Evolutionary conservation across 2,329 filamentous ascomycete species (phyloP), one percentile per base, ranked within the genome.

Genomic region (Cercospora beticola): DNA sequence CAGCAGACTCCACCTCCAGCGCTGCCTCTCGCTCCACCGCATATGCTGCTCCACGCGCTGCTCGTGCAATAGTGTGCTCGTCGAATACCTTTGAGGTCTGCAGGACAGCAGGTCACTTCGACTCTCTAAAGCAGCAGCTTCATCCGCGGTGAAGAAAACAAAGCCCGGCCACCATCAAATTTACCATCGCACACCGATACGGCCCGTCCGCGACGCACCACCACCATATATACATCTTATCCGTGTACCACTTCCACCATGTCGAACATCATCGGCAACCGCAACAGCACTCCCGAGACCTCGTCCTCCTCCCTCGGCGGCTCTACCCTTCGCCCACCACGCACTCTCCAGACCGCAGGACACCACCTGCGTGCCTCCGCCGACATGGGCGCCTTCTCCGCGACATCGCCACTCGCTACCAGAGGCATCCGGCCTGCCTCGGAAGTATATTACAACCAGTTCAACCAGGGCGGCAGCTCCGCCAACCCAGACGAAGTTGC

Each of bases 221-320:
- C 33, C 46, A 43, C 58, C 60, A 46, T 65, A 62, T 60, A 57
- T 58, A n/a, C 18, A 56, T 56, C 33, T 6, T 26, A 56, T n/a
- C 65, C 68, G 61, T 65, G 31, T 7, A 62, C 57, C 46, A 33
- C 43, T 66, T 61, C 62, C 77, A 77, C 67, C 74, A 84, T 84
- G 82, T 83, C 82, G 71, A 82, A 85, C 74, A 82, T 83, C 67
- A 81, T 83, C 71, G 82, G 82, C 67, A 98, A 98, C 83, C 91
- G 95, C 77, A 98, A 98, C 83, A 98, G 94, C 86, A 98, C 94
- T 57, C 95, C 95, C 65, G 95, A 98, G 84, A 92, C 91, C 64
- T 91, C 90, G 75, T 93, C 89, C 77, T 89, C 92, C 64, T 89
- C 92, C 72, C 89, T 97, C 77, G 70, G 68, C 43, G 71, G 69